Evolutionary conservation across 257 asterid species (phyloP), one percentile per base, ranked within the genome.

Genomic region (Cordia subcordata): DNA sequence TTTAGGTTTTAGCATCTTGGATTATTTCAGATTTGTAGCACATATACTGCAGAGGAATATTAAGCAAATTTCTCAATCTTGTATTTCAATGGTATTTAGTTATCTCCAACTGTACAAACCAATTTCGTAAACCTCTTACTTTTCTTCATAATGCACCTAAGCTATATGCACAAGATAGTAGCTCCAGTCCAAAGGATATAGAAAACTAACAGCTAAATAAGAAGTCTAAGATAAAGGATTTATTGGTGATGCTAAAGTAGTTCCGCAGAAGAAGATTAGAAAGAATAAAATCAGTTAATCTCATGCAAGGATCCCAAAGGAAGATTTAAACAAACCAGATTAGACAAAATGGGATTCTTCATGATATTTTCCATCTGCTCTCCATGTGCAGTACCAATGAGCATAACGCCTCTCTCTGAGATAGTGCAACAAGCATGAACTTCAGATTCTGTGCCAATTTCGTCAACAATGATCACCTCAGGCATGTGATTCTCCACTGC

Each of bases 401-500:
- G 90, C 96, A 88, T 85, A 40, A 88, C 85, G 51, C 96, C 94
- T 83, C 94, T 82, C 77, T 88, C 87, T 18, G 90, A 87, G 61
- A 88, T 83, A 54, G 90, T 73, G 52, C 89, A 82, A 56, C 96
- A 88, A 65, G 94, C 94, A 53, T 71, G 77, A 64, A 85, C 94
- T 68, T 88, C 96, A 64, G 85, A 81, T 68, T 77, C 82, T 42
- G 92, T 83, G 51, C 96, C 81, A 64, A 88, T 85, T 81, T 85
- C 96, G 66, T 88, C 94, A 49, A 85, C 73, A 62, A 88, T 76
- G 58, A 85, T 88, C 70, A 88, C 94, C 80, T 88, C 85, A 22
- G 96, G 96, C 94, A 82, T 88, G 81, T 88, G 94, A 70, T 85
- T 88, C 72, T 88, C 90, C 68, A 85, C 86, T 60, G 94, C 96